Base-by-base conservation (phyloP, 2,329 filamentous ascomycete genomes). In the Penicillium rolfsii region DNA sequence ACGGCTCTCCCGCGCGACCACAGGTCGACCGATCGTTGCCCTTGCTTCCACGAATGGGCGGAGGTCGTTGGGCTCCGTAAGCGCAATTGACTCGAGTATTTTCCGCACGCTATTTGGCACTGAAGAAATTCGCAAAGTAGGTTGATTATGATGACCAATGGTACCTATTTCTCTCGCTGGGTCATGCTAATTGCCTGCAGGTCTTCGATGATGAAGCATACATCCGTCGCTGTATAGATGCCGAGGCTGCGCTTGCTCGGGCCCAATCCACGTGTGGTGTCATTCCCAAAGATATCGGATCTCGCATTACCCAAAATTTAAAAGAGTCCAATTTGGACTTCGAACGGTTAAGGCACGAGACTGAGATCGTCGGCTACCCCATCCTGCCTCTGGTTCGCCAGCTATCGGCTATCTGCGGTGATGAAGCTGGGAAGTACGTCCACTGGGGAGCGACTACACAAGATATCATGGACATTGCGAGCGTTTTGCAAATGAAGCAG, bases 361-460 rank as follows among this genome's bases (percentile, higher is more conserved):
- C 83, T 0, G 83, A 85, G 52, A 83, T 83, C 48, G 82, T 85
- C 0, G 83, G 83, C 1, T 85, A 85, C 57, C 83, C 83, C 0
- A 82, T 85, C 8, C 73, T 85, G 0, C 81, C 82, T 0, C 66
- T 85, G 12, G 80, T 84, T 2, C 75, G 79, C 38, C 83, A 85
- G 60, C 70, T 85, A 26, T 77, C 77, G 1, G 71, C 73, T 30
- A 70, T 71, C n/a, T 71, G 67, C 26, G 70, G 67, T 14, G 70
- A 74, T 35, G 65, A 73, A 5, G 70, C 68, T 12, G 76, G 71
- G n/a, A 76, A 79, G 60, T 85, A 84, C 64, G 79, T 86, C 11
- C 84, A 86, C 67, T 85, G 84, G 83, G 84, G 84, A 8, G 83
- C 84, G 1, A 86, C 84, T 0, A 86, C 84, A 0, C 84, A 86